Conservation (phyloP, 129 eudicot genomes). For the Cynara cardunculus region DNA sequence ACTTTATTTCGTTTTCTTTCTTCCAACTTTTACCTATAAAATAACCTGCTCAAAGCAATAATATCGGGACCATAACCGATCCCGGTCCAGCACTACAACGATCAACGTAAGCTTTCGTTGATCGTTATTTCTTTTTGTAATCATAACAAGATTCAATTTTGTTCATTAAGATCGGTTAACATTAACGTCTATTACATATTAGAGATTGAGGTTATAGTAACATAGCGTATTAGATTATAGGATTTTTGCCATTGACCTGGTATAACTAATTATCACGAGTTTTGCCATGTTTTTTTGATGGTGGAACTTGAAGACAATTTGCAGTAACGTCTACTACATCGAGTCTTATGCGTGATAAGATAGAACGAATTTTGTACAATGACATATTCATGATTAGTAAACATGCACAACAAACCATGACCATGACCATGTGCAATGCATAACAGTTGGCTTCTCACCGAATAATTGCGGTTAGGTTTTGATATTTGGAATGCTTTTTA, state of each 20-base stretch:
- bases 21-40: conserved; percentile 2
- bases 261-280: background rate
- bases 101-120: background rate
- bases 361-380: background rate
- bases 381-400: no score
- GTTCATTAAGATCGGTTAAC: background rate
- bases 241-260: no score
- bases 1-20: background rate
- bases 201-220: background rate
- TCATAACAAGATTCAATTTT: no score
- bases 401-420: background rate
- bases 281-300: background rate
- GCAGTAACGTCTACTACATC: background rate
- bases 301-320: background rate
- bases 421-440: background rate
- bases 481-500: no score
- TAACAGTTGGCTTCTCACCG: background rate
- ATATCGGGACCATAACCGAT: background rate
- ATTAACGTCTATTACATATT: background rate
- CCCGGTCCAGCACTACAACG: background rate
- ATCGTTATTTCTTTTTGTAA: background rate
- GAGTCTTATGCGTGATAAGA: background rate
- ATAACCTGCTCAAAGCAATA: background rate
- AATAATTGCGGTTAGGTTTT: background rate
- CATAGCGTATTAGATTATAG: background rate